Conservation (phyloP, 495 filamentous ascomycete species). For the Hypoxylon lienhwacheense region DNA sequence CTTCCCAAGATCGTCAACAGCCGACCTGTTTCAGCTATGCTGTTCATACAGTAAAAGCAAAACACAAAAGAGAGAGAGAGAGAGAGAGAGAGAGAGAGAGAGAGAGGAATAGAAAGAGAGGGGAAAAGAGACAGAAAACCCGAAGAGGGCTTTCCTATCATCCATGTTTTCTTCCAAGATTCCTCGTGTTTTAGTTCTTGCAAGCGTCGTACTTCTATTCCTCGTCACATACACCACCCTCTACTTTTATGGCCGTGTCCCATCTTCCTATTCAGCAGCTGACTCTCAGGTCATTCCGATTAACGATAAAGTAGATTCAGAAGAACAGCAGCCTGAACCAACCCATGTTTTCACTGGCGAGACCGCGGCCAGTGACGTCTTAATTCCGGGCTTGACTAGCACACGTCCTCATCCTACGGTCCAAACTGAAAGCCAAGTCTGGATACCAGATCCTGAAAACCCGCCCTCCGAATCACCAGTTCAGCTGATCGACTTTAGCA, state of each 20-base stretch:
- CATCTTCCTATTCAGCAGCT: slow-evolving; percentile 20
- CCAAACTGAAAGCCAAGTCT: neutral
- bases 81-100: neutral
- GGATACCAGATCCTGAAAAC: neutral
- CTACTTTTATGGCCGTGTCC: slow-evolving; percentile 22
- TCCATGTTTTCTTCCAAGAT: slow-evolving; percentile 32
- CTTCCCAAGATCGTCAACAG: neutral
- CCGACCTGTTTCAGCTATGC: slow-evolving; percentile 17
- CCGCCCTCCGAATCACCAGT: neutral
- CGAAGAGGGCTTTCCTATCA: slow-evolving; percentile 10
- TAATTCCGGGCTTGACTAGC: neutral
- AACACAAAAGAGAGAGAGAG: slow-evolving; percentile 2
- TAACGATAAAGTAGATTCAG: slow-evolving; percentile 10
- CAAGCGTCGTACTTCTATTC: slow-evolving; percentile 25
- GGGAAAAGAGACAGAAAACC: too few relatives aligned
- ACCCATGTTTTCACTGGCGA: slow-evolving; percentile 5
- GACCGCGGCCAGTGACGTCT: neutral
- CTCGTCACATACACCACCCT: slow-evolving; percentile 32
- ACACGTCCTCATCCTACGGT: neutral
- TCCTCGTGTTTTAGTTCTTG: slow-evolving; percentile 28
- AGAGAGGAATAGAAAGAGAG: slow-evolving; percentile 1
- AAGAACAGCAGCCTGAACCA: neutral
- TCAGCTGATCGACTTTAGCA: neutral
- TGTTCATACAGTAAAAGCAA: slow-evolving; percentile 7
- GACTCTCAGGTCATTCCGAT: slow-evolving; percentile 14